Evolutionary conservation across 2,329 filamentous ascomycete species (phyloP), one percentile per base, ranked within the genome.

Genomic region (Pseudogymnoascus sp.): DNA sequence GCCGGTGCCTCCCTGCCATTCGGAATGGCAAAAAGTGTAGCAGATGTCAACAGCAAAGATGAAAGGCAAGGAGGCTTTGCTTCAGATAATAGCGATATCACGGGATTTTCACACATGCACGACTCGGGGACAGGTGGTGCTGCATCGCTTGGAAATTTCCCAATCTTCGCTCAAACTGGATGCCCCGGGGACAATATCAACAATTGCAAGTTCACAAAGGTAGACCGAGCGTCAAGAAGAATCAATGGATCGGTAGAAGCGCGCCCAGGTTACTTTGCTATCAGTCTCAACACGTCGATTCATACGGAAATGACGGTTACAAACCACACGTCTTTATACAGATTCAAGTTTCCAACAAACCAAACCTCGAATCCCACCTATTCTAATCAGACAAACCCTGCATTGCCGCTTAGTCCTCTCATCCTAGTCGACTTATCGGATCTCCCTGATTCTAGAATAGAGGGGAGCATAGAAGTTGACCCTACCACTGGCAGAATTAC

Each of bases 121-220:
- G 78, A 80, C 69, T 76, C 74, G 44, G 78, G 78, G 5, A 79
- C 78, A 0, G 78, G 78, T 10, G 78, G 77, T 1, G 65, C 74
- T 1, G 83, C 87, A 0, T 90, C 85, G 3, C 74, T 91, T 13
- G 89, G 88, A 12, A 90, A 90, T 69, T 91, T 91, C 61, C 85
- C 89, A 0, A 76, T 91, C 1, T 91, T 91, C 65, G 80, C 87
- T 0, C 87, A 89, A 65, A 75, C 81, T 3, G 77, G 78, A 41
- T 91, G 88, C 65, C 78, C 81, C 0, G 79, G 76, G 12, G 82
- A 88, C 64, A 80, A 85, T 39, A 73, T 91, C 61, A 78, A 89
- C 67, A 76, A 77, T 6, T 90, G 88, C 71, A 77, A 75, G 10
- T 90, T 84, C 68, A 80, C 81, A 9, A 83, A 83, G 67, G 71